These are phyloP conservation scores for Cryptococcus sp. DNA, from an alignment of 1,284 basidiomycete genomes.

Conservation along the genomic window DNA sequence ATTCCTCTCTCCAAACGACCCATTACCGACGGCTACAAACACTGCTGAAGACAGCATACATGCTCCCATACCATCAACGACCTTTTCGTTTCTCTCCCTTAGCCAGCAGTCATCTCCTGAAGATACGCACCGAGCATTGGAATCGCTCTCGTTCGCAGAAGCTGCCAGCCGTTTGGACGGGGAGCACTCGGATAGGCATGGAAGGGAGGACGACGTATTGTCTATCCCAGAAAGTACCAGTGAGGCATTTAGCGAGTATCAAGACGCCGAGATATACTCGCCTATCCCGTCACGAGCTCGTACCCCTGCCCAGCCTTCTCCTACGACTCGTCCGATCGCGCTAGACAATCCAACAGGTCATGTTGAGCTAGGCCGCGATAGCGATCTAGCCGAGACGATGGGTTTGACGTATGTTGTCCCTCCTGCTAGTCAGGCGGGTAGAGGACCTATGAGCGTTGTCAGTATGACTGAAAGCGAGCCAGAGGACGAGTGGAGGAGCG, in stretches of 20 bases:
- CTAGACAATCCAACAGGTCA: neutral
- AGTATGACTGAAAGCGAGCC: conserved; percentile 26
- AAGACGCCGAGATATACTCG: conserved; percentile 31
- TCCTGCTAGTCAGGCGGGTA: neutral
- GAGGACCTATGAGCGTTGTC: conserved; percentile 27
- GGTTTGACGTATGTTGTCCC: conserved; percentile 16
- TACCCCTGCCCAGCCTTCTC: conserved; percentile 2
- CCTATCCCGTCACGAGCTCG: conserved; percentile 11
- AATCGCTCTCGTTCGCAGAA: conserved; percentile 2
- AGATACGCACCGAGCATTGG: conserved; percentile 3
- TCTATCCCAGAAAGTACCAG: conserved; percentile 15
- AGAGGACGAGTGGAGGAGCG: conserved; percentile 13
- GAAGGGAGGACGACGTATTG: conserved; percentile 21
- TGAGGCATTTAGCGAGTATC: conserved; percentile 12
- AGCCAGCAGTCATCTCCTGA: conserved; percentile 27
- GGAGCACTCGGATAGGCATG: neutral
- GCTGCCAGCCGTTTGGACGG: neutral
- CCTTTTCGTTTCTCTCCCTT: conserved; percentile 33
- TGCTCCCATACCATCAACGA: conserved; percentile 13
- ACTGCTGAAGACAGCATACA: neutral
- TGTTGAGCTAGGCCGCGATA: neutral
- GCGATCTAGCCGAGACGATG: conserved; percentile 2
- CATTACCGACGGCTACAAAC: neutral
- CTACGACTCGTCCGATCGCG: neutral
- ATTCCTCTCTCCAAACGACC: neutral